A percentile compares a stretch with the other conserved stretches of the same genome.
These are phyloP conservation scores for Dactylellina haptotyla DNA, from an alignment of 2,329 filamentous ascomycete species.

Conservation along the genomic window DNA sequence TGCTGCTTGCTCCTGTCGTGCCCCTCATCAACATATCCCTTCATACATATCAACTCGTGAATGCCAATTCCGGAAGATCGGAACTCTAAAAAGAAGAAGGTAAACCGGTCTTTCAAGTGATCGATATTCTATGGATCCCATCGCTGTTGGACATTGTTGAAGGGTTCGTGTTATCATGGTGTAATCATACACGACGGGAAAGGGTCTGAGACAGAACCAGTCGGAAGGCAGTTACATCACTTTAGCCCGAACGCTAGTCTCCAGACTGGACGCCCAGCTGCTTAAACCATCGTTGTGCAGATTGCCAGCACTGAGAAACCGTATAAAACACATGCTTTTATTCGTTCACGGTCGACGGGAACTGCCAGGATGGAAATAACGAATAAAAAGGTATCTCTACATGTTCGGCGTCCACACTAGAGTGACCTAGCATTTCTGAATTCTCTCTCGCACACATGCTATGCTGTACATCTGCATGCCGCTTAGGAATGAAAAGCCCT, in stretches of 20 bases:
- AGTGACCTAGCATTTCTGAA: neutral
- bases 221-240: conserved; percentile 54
- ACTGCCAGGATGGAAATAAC: conserved; percentile 23
- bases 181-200: conserved; percentile 9
- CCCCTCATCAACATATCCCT: neutral
- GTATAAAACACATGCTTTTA: conserved; percentile 43
- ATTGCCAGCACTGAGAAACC: conserved; percentile 31
- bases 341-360: conserved; percentile 25
- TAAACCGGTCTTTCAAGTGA: neutral
- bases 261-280: conserved; percentile 35
- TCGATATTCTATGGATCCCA: neutral
- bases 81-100: neutral
- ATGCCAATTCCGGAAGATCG: no score
- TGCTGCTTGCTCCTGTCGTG: neutral
- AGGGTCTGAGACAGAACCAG: conserved; percentile 53
- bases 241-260: conserved; percentile 41
- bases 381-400: conserved; percentile 47
- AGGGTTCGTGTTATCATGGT: conserved; percentile 24
- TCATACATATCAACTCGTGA: no score
- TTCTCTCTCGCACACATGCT: neutral
- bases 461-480: conserved; percentile 33
- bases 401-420: conserved; percentile 21
- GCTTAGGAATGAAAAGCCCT: conserved; percentile 42
- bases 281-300: conserved; percentile 52
- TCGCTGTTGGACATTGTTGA: neutral